Base-by-base conservation (phyloP, 352 stramenopile species). In the Globisporangium mamillatum region DNA sequence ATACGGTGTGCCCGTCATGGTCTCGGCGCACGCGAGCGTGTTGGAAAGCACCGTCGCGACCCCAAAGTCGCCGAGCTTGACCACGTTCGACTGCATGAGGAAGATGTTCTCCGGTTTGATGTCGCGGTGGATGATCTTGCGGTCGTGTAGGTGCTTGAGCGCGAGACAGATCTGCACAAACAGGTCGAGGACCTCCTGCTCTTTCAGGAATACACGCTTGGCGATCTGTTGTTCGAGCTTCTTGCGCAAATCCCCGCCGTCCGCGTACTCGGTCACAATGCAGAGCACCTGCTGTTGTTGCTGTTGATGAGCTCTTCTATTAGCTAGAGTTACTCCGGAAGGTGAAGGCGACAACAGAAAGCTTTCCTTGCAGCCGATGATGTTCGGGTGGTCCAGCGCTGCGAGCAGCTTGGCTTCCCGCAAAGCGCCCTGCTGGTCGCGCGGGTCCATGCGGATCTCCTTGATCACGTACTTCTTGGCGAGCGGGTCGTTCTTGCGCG, bases 61-160 rank as follows among this genome's bases (percentile, higher is more conserved):
- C 89, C 89, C 89, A 56, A 96, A 86, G 65, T 96, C 89, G 20
- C 85, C 85, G 29, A 93, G 71, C 59, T 93, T 93, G 53, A 93
- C 82, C 12, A 91, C 76, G 24, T 82, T 76, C 4, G 74, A 74
- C 18, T 76, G 73, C 29, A 77, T 88, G 41, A 97, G 72, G 29
- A 96, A 77, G 61, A 96, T 93, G 70, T 96, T 96, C 56, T 91
- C 84, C 10, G 92, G 91, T 71, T 98, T 98, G 67, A 98, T 94
- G 63, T 98, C 93, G 24, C 91, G 89, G 62, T 98, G 93, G 32
- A 98, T 91, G 27, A 98, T 89, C 72, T 97, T 94, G 78, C 98
- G 91, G 64, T 94, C 92, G 74, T 98, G 94, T 8, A 98, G 71
- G 69, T 98, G 84, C 62, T 94, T 92, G 53, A 94, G 72, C 18